A percentile compares a stretch with the other conserved stretches of the same genome.
Evolutionary conservation across 2,329 filamentous ascomycete genomes (phyloP).

Genomic region (Calonectria hawksworthii): DNA sequence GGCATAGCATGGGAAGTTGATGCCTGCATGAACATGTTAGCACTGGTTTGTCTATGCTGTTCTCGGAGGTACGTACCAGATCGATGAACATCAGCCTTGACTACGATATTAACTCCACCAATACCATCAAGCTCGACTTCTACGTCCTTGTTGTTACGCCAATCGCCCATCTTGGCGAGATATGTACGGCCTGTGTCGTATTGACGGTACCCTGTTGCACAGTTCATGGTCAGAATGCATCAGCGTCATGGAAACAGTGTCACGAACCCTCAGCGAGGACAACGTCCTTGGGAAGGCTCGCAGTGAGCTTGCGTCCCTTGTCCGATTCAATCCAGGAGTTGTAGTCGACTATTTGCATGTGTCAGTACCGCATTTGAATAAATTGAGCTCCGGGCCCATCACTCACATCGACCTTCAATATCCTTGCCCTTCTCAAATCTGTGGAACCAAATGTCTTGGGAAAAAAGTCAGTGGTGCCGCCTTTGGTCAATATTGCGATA

Average conservation of each 20-base stretch:
- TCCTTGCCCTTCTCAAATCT: conserved; percentile 84
- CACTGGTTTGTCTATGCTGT: neutral
- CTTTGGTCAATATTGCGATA: neutral
- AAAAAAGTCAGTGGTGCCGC: conserved; percentile 41
- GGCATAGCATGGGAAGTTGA: conserved; percentile 96
- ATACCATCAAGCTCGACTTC: conserved; percentile 96
- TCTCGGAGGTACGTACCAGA: conserved; percentile 72
- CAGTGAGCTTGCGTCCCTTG: conserved; percentile 82
- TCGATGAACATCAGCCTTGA: conserved; percentile 97
- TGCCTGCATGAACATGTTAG: conserved; percentile 69
- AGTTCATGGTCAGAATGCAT: conserved; percentile 33
- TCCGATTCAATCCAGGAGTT: conserved; percentile 99
- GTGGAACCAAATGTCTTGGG: conserved; percentile 94
- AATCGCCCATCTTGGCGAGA: conserved; percentile 93
- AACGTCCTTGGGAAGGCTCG: conserved; percentile 81
- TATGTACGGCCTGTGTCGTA: conserved; percentile 91
- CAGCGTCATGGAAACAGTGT: neutral
- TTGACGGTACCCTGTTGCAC: conserved; percentile 84
- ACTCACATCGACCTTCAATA: conserved; percentile 94
- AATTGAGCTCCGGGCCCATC: neutral
- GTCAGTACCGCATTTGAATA: conserved; percentile 28
- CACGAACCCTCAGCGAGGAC: conserved; percentile 88
- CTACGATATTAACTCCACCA: conserved; percentile 96
- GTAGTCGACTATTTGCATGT: conserved; percentile 81
- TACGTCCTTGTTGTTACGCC: conserved; percentile 90